Evolutionary conservation across 2,329 filamentous ascomycete species (phyloP).

Genomic region (Aureobasidium pullulans): DNA sequence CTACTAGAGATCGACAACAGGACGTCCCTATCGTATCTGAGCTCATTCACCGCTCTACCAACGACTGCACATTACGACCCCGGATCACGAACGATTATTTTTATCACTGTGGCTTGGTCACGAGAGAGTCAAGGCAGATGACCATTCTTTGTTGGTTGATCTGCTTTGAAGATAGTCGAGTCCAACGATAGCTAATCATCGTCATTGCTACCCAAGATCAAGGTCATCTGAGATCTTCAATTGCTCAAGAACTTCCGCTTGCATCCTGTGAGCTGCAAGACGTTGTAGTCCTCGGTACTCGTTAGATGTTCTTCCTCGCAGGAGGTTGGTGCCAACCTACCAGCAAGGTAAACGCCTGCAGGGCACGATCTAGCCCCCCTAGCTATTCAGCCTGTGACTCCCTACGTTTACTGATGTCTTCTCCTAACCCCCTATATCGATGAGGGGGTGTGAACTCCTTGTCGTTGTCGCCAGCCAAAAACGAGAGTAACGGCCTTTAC

Average conservation of each 20-base stretch:
- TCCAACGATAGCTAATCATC: neutral
- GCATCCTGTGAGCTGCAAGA: neutral
- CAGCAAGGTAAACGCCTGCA: neutral
- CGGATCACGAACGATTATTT: neutral
- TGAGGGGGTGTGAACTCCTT: neutral
- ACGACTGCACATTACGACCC: neutral
- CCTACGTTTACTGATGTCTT: neutral
- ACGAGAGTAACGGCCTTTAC: neutral
- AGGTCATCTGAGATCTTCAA: neutral
- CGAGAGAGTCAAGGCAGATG: neutral
- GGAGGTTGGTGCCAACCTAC: neutral
- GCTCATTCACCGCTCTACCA: neutral
- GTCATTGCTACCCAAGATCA: neutral
- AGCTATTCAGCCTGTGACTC: neutral
- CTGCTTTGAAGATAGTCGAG: neutral
- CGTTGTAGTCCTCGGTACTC: neutral
- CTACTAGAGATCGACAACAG: slow-evolving; percentile 20
- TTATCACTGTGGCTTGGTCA: neutral
- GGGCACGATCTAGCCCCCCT: neutral
- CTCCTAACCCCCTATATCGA: neutral
- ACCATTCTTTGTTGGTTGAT: neutral
- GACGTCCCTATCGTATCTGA: neutral
- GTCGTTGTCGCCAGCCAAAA: neutral
- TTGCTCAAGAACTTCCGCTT: neutral
- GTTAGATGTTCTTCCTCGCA: neutral